Base-by-base conservation (phyloP, 169 alveolate genomes). In the Cryptosporidium andersoni region DNA sequence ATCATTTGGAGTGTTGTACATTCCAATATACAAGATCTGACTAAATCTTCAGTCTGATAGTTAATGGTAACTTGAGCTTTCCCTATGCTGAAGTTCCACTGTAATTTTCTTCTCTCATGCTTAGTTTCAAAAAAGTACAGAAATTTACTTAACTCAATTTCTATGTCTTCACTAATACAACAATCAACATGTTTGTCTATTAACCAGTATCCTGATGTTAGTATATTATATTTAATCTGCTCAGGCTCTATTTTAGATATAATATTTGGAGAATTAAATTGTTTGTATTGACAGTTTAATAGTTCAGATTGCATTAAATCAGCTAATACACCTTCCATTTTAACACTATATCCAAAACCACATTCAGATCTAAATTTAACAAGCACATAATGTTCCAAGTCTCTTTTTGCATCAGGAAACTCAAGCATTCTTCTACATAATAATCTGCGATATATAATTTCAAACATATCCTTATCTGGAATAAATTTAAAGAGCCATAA, bases 1-100 rank as follows among this genome's bases (percentile, higher is more conserved):
- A 74, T 9, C 85, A 74, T 74, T 58, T 74, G 85, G 45, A 74
- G 45, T 1, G 85, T 74, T 25, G 85, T 58, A 42, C 85, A 74
- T 12, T 74, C 67, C 14, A 74, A 55, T 34, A 25, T 56, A 58
- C 55, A 74, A 45, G 14, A 55, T 25, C 25, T n/a, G 11, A 11
- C 7, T 8, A 2, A n/a, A 7, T 43, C 60, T 25, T 43, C 60
- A 48, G 16, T 14, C 25, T 67, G 51, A 43, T 58, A 52, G 45
- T 53, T 74, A 7, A 53, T 12, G 16, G 36, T 43, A 9, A 60
- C 39, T 34, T 25, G 25, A n/a, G 85, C 85, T 4, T 25, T 74
- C 6, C 85, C 85, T 4, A 42, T 64, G 14, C 85, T 68, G 25
- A 74, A 16, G 36, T 74, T 66, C 85, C 85, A 74, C 36, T 74